Evolutionary conservation across 1,139 yeast species (phyloP), one percentile per base, ranked within the genome.

Genomic region (Meyerozyma smithsonii): DNA sequence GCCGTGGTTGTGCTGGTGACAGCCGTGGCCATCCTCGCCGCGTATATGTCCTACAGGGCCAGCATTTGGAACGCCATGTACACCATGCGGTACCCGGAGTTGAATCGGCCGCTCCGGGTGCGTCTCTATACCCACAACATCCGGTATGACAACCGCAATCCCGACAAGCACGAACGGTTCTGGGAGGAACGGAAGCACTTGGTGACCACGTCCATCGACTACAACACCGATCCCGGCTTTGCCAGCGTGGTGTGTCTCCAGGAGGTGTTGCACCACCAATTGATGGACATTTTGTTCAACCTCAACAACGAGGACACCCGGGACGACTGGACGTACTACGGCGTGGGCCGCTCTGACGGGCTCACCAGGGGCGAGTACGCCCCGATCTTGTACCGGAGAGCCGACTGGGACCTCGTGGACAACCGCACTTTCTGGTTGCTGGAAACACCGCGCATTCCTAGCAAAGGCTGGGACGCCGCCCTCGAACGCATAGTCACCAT

Each of bases 51-150:
- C n/a, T 30, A 30, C 21, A 30, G 34, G 12, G 5, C 34, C 10
- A 30, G 34, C 21, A n/a, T 30, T 6, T 30, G 20, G 34, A 30
- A 30, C 14, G 21, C 21, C 7, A 18, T 30, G 34, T 30, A 30
- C 21, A 30, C 21, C 8, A 21, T 30, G 11, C n/a, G 21, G 23
- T 30, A 30, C 21, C 34, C 34, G n/a, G 34, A 30, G 14, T 11
- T 30, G 12, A 30, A 11, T n/a, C 8, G 16, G 14, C 49, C 51
- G 5, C 46, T 63, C 28, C 48, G 48, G 25, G 51, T 75, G 36
- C 55, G 80, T 26, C 46, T 78, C 3, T 77, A 77, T 51, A 71
- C 79, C 20, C 74, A 78, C 50, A 78, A 78, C 48, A 72, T 78
- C 40, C 59, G 84, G 17, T 73, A 61, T 47, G 82, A 74, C 42